Percentiles rank a stretch among this genome's conserved stretches.
phyloP scores from a whole-genome alignment of 306 rosid species.

The Prunus campanulata region DNA sequence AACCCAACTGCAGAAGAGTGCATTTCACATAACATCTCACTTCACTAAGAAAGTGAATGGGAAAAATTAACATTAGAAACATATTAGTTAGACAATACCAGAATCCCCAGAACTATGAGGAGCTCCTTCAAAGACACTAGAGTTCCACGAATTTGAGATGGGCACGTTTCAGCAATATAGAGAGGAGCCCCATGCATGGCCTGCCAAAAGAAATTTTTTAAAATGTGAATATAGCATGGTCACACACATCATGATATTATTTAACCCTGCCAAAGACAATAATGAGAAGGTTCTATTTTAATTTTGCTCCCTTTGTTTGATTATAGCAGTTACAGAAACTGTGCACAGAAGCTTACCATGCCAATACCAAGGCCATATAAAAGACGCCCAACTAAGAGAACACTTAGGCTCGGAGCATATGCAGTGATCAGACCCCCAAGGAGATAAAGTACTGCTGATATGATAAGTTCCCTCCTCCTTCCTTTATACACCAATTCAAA shows the following conservation, averaged over 20 bases:
- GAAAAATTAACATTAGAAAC: conserved; percentile 9
- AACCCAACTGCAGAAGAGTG: conserved; percentile 66
- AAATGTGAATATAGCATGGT: conserved; percentile 19
- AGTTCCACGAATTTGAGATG: conserved; percentile 93
- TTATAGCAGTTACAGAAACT: not conserved
- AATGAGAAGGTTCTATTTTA: not conserved
- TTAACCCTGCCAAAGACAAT: conserved; percentile 15
- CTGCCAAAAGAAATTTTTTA: conserved; percentile 39
- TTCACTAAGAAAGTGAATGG: conserved; percentile 14
- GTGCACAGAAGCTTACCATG: conserved; percentile 55
- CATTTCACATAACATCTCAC: conserved; percentile 19
- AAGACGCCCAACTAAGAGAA: conserved; percentile 81
- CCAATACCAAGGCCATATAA: conserved; percentile 95
- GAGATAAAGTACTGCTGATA: conserved; percentile 60
- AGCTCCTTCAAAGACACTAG: conserved; percentile 89
- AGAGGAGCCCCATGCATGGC: conserved; percentile 99
- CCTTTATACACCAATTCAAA: conserved; percentile 41
- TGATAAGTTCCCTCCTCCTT: conserved; percentile 77
- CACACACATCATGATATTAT: conserved; percentile 7
- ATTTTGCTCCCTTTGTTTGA: not conserved
- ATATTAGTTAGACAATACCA: conserved; percentile 47
- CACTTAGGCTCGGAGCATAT: conserved; percentile 62
- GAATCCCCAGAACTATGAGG: conserved; percentile 92
- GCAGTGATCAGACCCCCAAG: conserved; percentile 71
- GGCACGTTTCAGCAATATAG: conserved; percentile 94